A percentile compares a stretch with the other conserved stretches of the same genome.
These are phyloP conservation scores for Polyporus tsugae DNA, from an alignment of 1,284 basidiomycete genomes.

Conservation along the genomic window DNA sequence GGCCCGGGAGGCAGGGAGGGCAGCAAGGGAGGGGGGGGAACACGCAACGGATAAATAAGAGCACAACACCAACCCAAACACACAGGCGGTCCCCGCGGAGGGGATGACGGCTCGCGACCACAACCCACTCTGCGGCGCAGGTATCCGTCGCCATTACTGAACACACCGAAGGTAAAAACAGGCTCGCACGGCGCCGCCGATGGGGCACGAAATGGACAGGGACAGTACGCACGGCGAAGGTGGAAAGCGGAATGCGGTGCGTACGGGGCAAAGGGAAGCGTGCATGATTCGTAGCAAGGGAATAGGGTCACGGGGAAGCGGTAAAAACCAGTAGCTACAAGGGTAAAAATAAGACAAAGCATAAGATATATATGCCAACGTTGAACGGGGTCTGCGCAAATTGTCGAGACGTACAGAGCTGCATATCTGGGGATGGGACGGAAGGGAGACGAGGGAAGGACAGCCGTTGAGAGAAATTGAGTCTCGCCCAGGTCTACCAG, in stretches of 20 bases:
- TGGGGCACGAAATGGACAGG: slow-evolving; percentile 8
- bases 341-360: slow-evolving; percentile 15
- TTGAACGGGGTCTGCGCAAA: slow-evolving; percentile 18
- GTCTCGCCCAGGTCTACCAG: slow-evolving; percentile 39
- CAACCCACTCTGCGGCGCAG: slow-evolving; percentile 28
- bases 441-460: slow-evolving; percentile 24
- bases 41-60: slow-evolving; percentile 5
- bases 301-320: slow-evolving; percentile 3
- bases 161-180: slow-evolving; percentile 16
- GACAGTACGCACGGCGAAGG: slow-evolving; percentile 12
- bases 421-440: slow-evolving; percentile 18
- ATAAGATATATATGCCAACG: slow-evolving; percentile 35
- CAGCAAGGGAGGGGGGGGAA: neutral
- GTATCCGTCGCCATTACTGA: slow-evolving; percentile 23
- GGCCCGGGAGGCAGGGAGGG: neutral
- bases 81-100: slow-evolving; percentile 1
- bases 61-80: slow-evolving; percentile 6
- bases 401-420: slow-evolving; percentile 26
- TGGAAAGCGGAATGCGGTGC: slow-evolving; percentile 5
- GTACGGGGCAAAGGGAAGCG: slow-evolving; percentile 2
- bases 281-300: slow-evolving; percentile 2
- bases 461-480: slow-evolving; percentile 29
- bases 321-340: slow-evolving; percentile 20
- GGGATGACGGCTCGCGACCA: slow-evolving; percentile 29
- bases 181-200: slow-evolving; percentile 22